Percentiles rank a stretch among this genome's conserved stretches.
phyloP scores from a whole-genome alignment of 371 early-diverging fungal genomes.

The Quaeritorhiza haematococci region DNA sequence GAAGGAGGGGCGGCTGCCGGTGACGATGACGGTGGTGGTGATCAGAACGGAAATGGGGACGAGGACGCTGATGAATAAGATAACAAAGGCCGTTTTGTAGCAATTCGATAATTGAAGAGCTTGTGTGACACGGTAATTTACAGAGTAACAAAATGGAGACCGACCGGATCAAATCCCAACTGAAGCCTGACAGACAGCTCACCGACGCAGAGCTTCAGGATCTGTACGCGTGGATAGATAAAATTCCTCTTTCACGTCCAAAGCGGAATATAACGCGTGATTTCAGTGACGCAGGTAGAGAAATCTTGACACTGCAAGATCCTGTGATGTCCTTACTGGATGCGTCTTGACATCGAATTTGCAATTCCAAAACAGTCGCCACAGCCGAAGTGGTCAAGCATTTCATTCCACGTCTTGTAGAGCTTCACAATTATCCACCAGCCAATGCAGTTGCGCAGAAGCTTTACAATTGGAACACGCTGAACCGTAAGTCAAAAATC shows the following conservation, averaged over 20 bases:
- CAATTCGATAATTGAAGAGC: no score
- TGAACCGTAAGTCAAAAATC: constrained; percentile 34
- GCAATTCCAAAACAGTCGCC: constrained; percentile 20
- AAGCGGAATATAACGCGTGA: constrained; percentile 47
- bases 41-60: no score
- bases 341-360: background rate
- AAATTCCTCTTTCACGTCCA: constrained; percentile 42
- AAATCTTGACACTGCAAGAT: background rate
- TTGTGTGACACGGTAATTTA: no score
- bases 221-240: constrained; percentile 45
- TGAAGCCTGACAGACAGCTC: no score
- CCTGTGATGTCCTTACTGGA: background rate
- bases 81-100: no score
- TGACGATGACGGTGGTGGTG: no score
- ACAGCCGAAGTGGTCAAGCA: constrained; percentile 44
- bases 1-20: no score
- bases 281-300: constrained; percentile 47
- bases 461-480: constrained; percentile 51
- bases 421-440: constrained; percentile 50
- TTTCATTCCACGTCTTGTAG: constrained; percentile 45
- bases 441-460: constrained; percentile 45
- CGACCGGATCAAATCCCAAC: no score
- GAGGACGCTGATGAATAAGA: no score
- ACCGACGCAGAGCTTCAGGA: constrained; percentile 20
- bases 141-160: no score